phyloP scores from a whole-genome alignment of 352 stramenopile species.

The Achlya hypogyna region DNA sequence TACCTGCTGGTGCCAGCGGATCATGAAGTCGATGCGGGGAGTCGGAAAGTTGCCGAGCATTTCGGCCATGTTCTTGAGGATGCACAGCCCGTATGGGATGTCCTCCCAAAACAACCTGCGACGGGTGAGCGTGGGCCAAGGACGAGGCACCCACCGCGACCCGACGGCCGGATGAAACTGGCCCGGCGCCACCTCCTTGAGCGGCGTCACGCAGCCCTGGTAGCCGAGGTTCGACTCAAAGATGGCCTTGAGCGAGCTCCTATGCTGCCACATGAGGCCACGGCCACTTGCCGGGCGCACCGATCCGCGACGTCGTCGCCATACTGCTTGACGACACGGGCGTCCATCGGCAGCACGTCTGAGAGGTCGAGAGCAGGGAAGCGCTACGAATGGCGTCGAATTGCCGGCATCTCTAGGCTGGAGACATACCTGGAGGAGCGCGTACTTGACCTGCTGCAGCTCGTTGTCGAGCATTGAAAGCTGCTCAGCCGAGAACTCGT shows the following conservation, averaged over 20 bases:
- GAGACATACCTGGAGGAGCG: slow-evolving; percentile 53
- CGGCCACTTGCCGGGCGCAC: not conserved
- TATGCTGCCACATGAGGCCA: not conserved
- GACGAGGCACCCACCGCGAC: slow-evolving; percentile 29
- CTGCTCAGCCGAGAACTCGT: slow-evolving; percentile 88
- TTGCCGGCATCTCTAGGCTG: not conserved
- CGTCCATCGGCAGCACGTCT: slow-evolving; percentile 83
- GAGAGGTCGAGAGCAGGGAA: slow-evolving; percentile 87
- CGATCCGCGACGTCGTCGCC: slow-evolving; percentile 82
- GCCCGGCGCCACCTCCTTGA: slow-evolving; percentile 64
- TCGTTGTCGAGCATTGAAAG: slow-evolving; percentile 90
- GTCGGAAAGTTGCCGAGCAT: slow-evolving; percentile 90
- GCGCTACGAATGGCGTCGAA: slow-evolving; percentile 28
- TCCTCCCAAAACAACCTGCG: slow-evolving; percentile 86
- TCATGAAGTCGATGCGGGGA: slow-evolving; percentile 89
- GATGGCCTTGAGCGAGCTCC: slow-evolving; percentile 64
- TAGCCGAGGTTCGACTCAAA: slow-evolving; percentile 88
- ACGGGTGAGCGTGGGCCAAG: not conserved
- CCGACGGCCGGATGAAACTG: slow-evolving; percentile 78
- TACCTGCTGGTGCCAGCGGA: slow-evolving; percentile 85
- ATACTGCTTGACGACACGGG: slow-evolving; percentile 89
- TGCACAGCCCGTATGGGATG: slow-evolving; percentile 87
- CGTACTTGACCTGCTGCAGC: slow-evolving; percentile 87
- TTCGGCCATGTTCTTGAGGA: slow-evolving; percentile 91
- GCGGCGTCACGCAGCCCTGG: slow-evolving; percentile 79